phyloP scores from a whole-genome alignment of 805 yeast species.

The Cyberlindnera mississippiensis region DNA sequence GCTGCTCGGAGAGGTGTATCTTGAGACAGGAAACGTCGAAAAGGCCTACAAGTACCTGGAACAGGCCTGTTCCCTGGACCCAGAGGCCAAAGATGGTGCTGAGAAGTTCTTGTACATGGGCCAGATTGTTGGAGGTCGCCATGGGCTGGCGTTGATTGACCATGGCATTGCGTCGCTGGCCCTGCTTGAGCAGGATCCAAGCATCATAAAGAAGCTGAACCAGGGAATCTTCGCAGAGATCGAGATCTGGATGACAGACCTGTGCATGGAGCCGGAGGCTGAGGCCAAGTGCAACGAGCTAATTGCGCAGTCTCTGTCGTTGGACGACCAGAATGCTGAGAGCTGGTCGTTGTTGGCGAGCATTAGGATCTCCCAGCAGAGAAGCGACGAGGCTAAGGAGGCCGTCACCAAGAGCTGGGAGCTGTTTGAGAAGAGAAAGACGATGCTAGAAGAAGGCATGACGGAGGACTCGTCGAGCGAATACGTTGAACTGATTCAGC shows the following conservation, averaged over 20 bases:
- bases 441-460: slow-evolving; percentile 42
- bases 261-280: slow-evolving; percentile 91
- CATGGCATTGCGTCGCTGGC: slow-evolving; percentile 58
- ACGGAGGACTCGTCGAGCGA: slow-evolving; percentile 43
- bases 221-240: slow-evolving; percentile 81
- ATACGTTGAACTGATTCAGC: slow-evolving; percentile 66
- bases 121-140: slow-evolving; percentile 80
- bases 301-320: slow-evolving; percentile 57
- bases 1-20: slow-evolving; percentile 66
- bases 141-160: slow-evolving; percentile 61
- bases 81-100: slow-evolving; percentile 57
- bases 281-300: slow-evolving; percentile 74
- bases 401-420: slow-evolving; percentile 73
- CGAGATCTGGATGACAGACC: slow-evolving; percentile 97
- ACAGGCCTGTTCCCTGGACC: slow-evolving; percentile 65
- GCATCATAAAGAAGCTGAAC: slow-evolving; percentile 54
- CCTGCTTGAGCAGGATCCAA: slow-evolving; percentile 28
- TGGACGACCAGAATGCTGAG: slow-evolving; percentile 61
- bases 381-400: slow-evolving; percentile 63
- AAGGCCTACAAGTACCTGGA: slow-evolving; percentile 63
- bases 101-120: slow-evolving; percentile 90
- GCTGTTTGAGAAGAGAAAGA: slow-evolving; percentile 52
- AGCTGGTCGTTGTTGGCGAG: slow-evolving; percentile 80
- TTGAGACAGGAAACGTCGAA: slow-evolving; percentile 79
- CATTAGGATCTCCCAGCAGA: slow-evolving; percentile 83